These are phyloP conservation scores for Bombardia bombarda DNA, from an alignment of 495 filamentous ascomycete genomes.

Conservation along the genomic window DNA sequence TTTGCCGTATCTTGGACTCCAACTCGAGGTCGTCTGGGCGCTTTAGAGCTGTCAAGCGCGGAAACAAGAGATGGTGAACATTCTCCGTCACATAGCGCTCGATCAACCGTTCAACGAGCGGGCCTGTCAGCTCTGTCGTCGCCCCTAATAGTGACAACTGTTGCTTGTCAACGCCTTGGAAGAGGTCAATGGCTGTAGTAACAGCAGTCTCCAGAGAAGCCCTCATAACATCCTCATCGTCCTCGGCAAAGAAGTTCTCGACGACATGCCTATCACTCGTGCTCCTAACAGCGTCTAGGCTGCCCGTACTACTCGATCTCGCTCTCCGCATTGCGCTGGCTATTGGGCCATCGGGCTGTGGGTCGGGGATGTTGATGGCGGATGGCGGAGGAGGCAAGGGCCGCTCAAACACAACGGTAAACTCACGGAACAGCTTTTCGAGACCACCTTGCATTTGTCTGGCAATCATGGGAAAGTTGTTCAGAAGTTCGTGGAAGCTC, in stretches of 20 bases:
- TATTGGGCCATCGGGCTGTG: conserved; percentile 42
- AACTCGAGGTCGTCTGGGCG: conserved; percentile 82
- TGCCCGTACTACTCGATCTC: conserved; percentile 36
- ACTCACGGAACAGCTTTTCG: conserved; percentile 84
- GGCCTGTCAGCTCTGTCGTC: conserved; percentile 89
- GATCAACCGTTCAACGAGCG: conserved; percentile 84
- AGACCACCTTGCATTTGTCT: conserved; percentile 92
- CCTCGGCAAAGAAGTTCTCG: conserved; percentile 52
- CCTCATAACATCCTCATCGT: conserved; percentile 83
- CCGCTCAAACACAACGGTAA: conserved; percentile 75
- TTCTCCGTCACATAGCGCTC: conserved; percentile 94
- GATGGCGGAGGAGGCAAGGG: conserved; percentile 73
- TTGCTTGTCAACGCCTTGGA: conserved; percentile 90
- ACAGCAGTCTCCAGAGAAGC: conserved; percentile 83
- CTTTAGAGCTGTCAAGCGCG: conserved; percentile 69
- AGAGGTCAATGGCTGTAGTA: conserved; percentile 88
- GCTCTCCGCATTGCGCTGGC: conserved; percentile 41
- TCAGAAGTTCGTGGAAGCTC: conserved; percentile 82
- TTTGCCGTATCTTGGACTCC: conserved; percentile 81
- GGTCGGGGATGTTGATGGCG: conserved; percentile 43
- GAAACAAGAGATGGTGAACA: conserved; percentile 78
- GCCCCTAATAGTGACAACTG: conserved; percentile 87
- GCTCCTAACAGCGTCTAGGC: conserved; percentile 16
- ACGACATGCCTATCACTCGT: conserved; percentile 11
- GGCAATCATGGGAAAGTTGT: conserved; percentile 92